Percentiles rank a stretch among this genome's conserved stretches.
Evolutionary conservation across 306 rosid species (phyloP).

Genomic region (Lotus japonicus): DNA sequence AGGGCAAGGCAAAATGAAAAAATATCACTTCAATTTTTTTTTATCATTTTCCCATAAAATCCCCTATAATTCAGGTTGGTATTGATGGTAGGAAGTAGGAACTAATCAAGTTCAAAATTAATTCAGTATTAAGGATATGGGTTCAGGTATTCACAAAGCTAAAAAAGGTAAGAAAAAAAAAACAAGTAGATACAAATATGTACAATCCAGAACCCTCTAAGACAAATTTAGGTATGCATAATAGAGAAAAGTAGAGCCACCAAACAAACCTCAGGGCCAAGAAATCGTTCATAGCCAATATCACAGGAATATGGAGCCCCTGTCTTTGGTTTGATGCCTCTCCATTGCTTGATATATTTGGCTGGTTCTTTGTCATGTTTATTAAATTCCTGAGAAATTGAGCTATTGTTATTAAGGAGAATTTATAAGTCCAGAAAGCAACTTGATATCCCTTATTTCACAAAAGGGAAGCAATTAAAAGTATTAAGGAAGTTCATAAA

Average conservation of each 20-base stretch:
- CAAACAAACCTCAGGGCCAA: conserved; percentile 90
- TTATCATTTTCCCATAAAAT: too few relatives aligned
- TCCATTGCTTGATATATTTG: conserved; percentile 89
- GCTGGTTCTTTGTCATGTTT: conserved; percentile 96
- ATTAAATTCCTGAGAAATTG: conserved; percentile 64
- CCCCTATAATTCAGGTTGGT: neutral
- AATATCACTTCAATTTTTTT: too few relatives aligned
- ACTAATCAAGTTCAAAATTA: neutral
- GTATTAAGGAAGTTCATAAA: neutral
- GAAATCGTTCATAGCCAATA: conserved; percentile 96
- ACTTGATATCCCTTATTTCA: neutral
- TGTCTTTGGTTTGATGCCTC: conserved; percentile 94
- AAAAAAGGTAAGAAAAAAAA: neutral
- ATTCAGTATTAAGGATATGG: neutral
- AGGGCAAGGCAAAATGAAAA: too few relatives aligned
- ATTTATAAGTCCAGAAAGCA: neutral
- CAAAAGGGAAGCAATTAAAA: neutral
- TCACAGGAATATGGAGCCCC: conserved; percentile 99
- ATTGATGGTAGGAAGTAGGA: neutral
- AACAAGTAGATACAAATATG: neutral
- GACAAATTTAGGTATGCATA: neutral
- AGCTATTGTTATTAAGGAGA: conserved; percentile 20
- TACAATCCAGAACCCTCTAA: neutral
- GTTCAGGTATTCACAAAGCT: neutral
- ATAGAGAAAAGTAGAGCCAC: conserved; percentile 2